Conservation (phyloP, 2,329 filamentous ascomycete species). For the Fusarium newnesense region DNA sequence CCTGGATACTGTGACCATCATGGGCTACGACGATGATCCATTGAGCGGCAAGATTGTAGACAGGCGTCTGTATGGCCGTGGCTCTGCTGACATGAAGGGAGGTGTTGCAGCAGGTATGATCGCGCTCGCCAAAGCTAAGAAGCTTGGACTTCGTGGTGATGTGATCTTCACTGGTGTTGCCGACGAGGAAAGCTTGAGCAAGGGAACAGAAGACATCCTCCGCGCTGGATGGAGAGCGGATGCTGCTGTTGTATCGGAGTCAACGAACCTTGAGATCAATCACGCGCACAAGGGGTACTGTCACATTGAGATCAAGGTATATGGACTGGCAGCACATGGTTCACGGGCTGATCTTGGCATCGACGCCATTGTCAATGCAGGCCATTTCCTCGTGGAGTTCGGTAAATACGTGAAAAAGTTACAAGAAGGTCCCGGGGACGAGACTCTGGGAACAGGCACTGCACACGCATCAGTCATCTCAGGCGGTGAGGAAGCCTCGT, state of each 20-base stretch:
- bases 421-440: slow-evolving; percentile 42
- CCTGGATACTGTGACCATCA: slow-evolving; percentile 61
- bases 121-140: slow-evolving; percentile 52
- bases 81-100: slow-evolving; percentile 62
- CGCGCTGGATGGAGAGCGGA: slow-evolving; percentile 64
- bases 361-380: slow-evolving; percentile 61
- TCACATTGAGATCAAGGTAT: slow-evolving; percentile 56
- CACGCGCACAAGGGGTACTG: slow-evolving; percentile 63
- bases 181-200: slow-evolving; percentile 62
- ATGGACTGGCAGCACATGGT: slow-evolving; percentile 56
- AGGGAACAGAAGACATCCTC: slow-evolving; percentile 62
- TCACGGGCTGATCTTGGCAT: slow-evolving; percentile 56
- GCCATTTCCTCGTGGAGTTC: slow-evolving; percentile 58
- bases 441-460: slow-evolving; percentile 50
- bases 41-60: slow-evolving; percentile 55
- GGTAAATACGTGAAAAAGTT: slow-evolving; percentile 54
- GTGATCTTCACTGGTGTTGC: slow-evolving; percentile 64
- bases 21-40: slow-evolving; percentile 58
- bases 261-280: slow-evolving; percentile 55
- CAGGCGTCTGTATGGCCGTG: slow-evolving; percentile 57
- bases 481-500: slow-evolving; percentile 63
- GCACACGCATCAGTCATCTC: slow-evolving; percentile 60
- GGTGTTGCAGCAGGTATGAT: slow-evolving; percentile 60
- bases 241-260: slow-evolving; percentile 61
- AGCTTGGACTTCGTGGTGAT: slow-evolving; percentile 55